Base-by-base conservation (phyloP, 768 basidiomycete genomes). In the Agrocybe pediades region DNA sequence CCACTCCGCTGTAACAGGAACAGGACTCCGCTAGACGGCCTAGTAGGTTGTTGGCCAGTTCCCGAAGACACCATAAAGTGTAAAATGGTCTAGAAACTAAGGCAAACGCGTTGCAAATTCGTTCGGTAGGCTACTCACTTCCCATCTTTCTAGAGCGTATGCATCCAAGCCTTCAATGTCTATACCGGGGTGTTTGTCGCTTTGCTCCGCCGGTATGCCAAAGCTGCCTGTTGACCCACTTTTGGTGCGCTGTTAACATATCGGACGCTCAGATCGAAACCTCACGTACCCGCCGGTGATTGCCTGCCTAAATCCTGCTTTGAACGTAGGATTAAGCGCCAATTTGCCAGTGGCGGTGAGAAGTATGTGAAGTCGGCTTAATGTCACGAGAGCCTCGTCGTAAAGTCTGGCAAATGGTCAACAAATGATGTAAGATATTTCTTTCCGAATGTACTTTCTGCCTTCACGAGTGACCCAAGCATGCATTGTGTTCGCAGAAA, bases 61-160 rank as follows among this genome's bases (percentile, higher is more conserved):
- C 86, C 91, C 26, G 90, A 96, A 8, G 92, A 95, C 3, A 99
- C 97, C 95, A 99, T 97, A 66, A 92, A 98, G 70, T 98, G 94
- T 41, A 98, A 79, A 62, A 98, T 96, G 0, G 93, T 95, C 95
- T 98, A 49, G 56, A 11, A 39, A 9, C 21, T 3, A 27, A 16
- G 23, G 9, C 30, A 49, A n/a, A 46, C 21, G 19, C 25, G 52
- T 16, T 21, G 23, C 26, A 41, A 29, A 46, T 9, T 15, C n/a
- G 55, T 41, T 30, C 33, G 39, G 15, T 1, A 26, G 17, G 48
- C 15, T 27, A 65, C 78, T 57, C 58, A 89, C 93, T 84, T 97
- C 94, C 94, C 94, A 97, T 56, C 92, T 80, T 62, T 91, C 89
- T 39, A 92, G 74, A 1, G 95, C 92, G 65, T 90, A 91, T 13